These are phyloP conservation scores for Lanmaoa pseudosensibilis DNA, from an alignment of 768 basidiomycete genomes.

Conservation along the genomic window DNA sequence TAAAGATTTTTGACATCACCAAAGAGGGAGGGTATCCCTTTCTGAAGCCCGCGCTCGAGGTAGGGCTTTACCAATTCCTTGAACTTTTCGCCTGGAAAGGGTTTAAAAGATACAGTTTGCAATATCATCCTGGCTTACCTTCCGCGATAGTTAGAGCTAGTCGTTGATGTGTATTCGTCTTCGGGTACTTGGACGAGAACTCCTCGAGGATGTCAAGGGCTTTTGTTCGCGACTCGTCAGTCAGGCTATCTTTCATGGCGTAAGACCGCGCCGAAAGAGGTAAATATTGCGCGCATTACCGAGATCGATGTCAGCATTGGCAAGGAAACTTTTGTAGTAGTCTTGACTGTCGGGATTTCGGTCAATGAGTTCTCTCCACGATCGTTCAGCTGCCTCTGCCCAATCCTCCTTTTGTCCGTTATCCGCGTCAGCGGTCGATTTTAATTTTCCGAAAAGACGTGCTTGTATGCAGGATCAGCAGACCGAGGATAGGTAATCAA, in stretches of 20 bases:
- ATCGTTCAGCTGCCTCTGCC: slow-evolving; percentile 70
- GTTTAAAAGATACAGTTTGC: not conserved
- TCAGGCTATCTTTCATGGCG: slow-evolving; percentile 36
- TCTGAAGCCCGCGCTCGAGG: slow-evolving; percentile 64
- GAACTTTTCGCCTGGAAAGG: slow-evolving; percentile 61
- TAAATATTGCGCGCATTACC: slow-evolving; percentile 42
- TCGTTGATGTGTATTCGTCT: slow-evolving; percentile 69
- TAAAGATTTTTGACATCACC: slow-evolving; percentile 90
- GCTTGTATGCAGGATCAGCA: slow-evolving; percentile 46
- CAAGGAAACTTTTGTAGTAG: slow-evolving; percentile 76
- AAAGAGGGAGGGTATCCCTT: slow-evolving; percentile 92
- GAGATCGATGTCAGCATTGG: slow-evolving; percentile 61
- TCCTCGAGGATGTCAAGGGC: slow-evolving; percentile 59
- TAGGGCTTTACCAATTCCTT: slow-evolving; percentile 62
- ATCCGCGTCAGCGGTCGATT: slow-evolving; percentile 8
- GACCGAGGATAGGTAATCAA: not conserved
- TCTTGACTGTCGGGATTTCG: slow-evolving; percentile 82
- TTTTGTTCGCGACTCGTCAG: slow-evolving; percentile 50
- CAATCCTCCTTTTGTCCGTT: slow-evolving; percentile 31
- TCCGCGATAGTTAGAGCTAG: slow-evolving; percentile 67
- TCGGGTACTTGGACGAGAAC: slow-evolving; percentile 62
- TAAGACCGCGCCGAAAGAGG: slow-evolving; percentile 13
- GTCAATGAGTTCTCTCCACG: slow-evolving; percentile 79
- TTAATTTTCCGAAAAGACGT: slow-evolving; percentile 68
- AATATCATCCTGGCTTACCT: slow-evolving; percentile 34